Conservation (phyloP, 352 stramenopile species). For the Globisporangium middletonii region DNA sequence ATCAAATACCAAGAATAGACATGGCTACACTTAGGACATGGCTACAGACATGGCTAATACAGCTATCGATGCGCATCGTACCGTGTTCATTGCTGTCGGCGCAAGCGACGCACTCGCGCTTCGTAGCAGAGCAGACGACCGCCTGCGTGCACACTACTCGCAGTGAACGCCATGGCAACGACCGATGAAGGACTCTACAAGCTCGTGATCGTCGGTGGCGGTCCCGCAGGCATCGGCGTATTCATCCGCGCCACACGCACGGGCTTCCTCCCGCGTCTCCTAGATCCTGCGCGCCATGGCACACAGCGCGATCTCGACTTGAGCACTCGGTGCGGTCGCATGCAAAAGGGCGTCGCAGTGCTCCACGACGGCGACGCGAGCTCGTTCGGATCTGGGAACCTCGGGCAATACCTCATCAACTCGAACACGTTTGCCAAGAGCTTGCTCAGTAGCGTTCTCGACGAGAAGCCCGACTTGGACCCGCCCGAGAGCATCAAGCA, state of each 20-base stretch:
- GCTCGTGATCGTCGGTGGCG: slow-evolving; percentile 61
- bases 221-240: slow-evolving; percentile 64
- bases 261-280: slow-evolving; percentile 44
- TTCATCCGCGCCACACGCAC: slow-evolving; percentile 66
- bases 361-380: slow-evolving; percentile 49
- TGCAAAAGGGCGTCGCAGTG: slow-evolving; percentile 53
- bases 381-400: slow-evolving; percentile 59
- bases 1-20: background rate
- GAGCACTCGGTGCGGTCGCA: slow-evolving; percentile 31
- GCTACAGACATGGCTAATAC: too few relatives aligned
- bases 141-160: too few relatives aligned
- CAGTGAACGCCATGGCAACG: background rate
- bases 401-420: slow-evolving; percentile 81
- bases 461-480: slow-evolving; percentile 71
- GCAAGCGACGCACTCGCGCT: too few relatives aligned
- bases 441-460: slow-evolving; percentile 63
- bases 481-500: slow-evolving; percentile 65
- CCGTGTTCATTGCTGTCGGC: too few relatives aligned
- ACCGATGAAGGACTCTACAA: slow-evolving; percentile 50
- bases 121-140: too few relatives aligned
- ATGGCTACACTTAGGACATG: background rate
- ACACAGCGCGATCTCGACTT: slow-evolving; percentile 32
- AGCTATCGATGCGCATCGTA: too few relatives aligned
- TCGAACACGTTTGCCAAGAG: slow-evolving; percentile 82
- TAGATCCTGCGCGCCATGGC: slow-evolving; percentile 39